A percentile compares a stretch with the other conserved stretches of the same genome.
phyloP scores from a whole-genome alignment of 2,329 filamentous ascomycete genomes.

The Calonectria leucothoes region DNA sequence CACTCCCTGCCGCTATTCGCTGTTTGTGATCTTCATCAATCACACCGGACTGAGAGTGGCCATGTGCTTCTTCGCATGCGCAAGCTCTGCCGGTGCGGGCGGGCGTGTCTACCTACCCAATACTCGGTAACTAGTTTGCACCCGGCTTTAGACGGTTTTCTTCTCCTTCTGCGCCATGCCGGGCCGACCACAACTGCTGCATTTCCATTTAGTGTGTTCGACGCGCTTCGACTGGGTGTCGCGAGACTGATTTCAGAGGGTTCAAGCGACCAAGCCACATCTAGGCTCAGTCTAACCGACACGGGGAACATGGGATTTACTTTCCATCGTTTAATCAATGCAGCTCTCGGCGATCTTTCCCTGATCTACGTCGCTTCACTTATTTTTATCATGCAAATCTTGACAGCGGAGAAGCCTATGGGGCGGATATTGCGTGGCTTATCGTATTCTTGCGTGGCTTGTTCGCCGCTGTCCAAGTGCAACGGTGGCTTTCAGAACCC shows the following conservation, averaged over 20 bases:
- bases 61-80: constrained; percentile 33
- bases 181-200: background rate
- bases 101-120: background rate
- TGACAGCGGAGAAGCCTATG: background rate
- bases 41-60: constrained; percentile 28
- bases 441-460: constrained; percentile 19
- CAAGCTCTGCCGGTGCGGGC: constrained; percentile 1
- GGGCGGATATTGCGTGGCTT: constrained; percentile 8
- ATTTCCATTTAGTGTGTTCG: background rate
- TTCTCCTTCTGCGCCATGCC: background rate
- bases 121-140: constrained; percentile 3
- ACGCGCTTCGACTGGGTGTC: background rate
- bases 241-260: background rate
- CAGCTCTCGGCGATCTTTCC: constrained; percentile 11
- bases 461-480: constrained; percentile 11
- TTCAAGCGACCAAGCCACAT: constrained; percentile 17
- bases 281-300: background rate
- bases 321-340: constrained; percentile 10
- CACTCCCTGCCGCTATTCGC: constrained; percentile 1
- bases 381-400: constrained; percentile 26
- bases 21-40: constrained; percentile 32
- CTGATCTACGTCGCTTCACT: constrained; percentile 17
- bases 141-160: background rate
- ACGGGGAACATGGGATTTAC: constrained; percentile 9
- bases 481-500: background rate